Percentiles rank a stretch among this genome's conserved stretches.
Conservation (phyloP, 495 filamentous ascomycete species). For the Penicillium robsamsonii region DNA sequence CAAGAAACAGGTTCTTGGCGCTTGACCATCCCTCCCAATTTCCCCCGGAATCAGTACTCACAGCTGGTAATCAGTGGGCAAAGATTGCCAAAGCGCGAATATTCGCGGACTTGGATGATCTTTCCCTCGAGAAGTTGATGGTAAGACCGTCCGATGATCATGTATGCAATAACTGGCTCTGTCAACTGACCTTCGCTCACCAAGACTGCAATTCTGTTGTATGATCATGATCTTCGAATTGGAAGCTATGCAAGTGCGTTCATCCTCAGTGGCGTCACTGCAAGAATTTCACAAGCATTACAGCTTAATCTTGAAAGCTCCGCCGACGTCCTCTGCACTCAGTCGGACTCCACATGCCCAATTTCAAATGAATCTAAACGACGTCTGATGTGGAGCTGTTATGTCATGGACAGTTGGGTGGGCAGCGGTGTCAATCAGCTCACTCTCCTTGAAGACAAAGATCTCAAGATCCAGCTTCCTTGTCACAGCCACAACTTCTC, state of each 20-base stretch:
- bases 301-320: slow-evolving; percentile 28
- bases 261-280: slow-evolving; percentile 24
- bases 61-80: slow-evolving; percentile 27
- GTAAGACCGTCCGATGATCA: slow-evolving; percentile 2
- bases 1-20: slow-evolving; percentile 13
- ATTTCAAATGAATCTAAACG: slow-evolving; percentile 20
- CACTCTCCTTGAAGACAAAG: slow-evolving; percentile 21
- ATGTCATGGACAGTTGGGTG: slow-evolving; percentile 32
- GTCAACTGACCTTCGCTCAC: neutral
- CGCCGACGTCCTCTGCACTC: slow-evolving; percentile 22
- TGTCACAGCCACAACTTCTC: slow-evolving; percentile 22
- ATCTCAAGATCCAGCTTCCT: slow-evolving; percentile 29
- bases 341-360: slow-evolving; percentile 6
- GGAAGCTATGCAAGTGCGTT: slow-evolving; percentile 27
- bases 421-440: slow-evolving; percentile 26
- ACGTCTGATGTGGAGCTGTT: slow-evolving; percentile 29
- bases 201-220: slow-evolving; percentile 26
- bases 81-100: slow-evolving; percentile 21
- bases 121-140: slow-evolving; percentile 26
- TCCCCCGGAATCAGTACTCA: slow-evolving; percentile 13
- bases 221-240: slow-evolving; percentile 26
- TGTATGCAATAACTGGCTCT: neutral
- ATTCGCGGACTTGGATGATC: slow-evolving; percentile 25
- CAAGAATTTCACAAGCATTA: slow-evolving; percentile 30
- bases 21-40: slow-evolving; percentile 11